A percentile compares a stretch with the other conserved stretches of the same genome.
These are phyloP conservation scores for Debaryomycetaceae sp. DNA, from an alignment of 1,139 yeast species.

Conservation along the genomic window DNA sequence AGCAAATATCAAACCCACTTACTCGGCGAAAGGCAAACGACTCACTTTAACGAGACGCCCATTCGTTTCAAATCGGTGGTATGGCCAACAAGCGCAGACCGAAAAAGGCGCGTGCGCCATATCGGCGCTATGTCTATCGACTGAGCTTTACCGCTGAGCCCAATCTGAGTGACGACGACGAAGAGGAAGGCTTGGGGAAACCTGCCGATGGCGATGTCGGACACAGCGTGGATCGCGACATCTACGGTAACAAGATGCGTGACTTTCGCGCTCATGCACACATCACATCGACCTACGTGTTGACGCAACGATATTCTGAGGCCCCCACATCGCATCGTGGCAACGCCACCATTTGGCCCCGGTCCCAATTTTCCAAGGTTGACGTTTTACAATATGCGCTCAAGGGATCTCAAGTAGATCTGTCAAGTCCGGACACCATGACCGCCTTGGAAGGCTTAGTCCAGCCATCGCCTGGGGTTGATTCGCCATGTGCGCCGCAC, in stretches of 20 bases:
- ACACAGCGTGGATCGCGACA: neutral
- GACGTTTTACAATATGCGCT: slow-evolving; percentile 39
- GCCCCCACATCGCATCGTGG: no score
- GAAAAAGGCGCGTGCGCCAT: slow-evolving; percentile 72
- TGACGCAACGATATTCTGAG: slow-evolving; percentile 22
- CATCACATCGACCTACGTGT: slow-evolving; percentile 34
- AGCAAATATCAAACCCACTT: no score
- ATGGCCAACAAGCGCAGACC: slow-evolving; percentile 89
- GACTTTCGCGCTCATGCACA: slow-evolving; percentile 21
- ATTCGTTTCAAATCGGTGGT: no score
- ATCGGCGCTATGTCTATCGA: slow-evolving; percentile 71
- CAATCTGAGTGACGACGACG: slow-evolving; percentile 34
- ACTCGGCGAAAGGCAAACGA: no score
- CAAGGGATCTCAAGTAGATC: no score
- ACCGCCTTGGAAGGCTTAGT: no score
- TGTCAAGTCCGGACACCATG: no score
- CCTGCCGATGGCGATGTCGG: neutral
- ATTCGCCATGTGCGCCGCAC: slow-evolving; percentile 12
- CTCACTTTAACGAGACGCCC: no score
- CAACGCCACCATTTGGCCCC: slow-evolving; percentile 31
- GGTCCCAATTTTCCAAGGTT: slow-evolving; percentile 42
- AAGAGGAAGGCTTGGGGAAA: slow-evolving; percentile 18
- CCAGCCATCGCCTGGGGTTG: slow-evolving; percentile 14
- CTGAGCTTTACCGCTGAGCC: slow-evolving; percentile 32
- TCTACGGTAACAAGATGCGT: slow-evolving; percentile 4